phyloP scores from a whole-genome alignment of 805 yeast species.

The Schizosaccharomyces cryophilus region DNA sequence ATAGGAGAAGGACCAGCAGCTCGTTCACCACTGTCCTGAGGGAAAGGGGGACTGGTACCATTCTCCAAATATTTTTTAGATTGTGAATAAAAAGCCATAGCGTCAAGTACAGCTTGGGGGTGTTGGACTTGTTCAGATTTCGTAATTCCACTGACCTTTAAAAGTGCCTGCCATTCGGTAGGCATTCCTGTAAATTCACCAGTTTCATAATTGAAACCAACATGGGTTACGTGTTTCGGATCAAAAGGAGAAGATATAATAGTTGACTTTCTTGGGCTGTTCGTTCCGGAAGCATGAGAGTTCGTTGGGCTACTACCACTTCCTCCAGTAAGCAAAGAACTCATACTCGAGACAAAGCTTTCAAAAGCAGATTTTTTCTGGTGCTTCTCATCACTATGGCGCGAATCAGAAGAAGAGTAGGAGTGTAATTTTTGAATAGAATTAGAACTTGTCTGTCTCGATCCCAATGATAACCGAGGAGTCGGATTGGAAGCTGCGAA shows the following conservation, averaged over 20 bases:
- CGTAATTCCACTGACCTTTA: slow-evolving; percentile 57
- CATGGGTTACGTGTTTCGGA: slow-evolving; percentile 72
- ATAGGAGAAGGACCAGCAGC: background rate
- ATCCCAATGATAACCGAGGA: background rate
- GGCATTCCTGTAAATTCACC: slow-evolving; percentile 56
- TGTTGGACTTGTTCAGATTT: slow-evolving; percentile 55
- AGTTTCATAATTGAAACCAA: slow-evolving; percentile 47
- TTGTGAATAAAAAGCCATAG: slow-evolving; percentile 41
- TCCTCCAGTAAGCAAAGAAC: background rate
- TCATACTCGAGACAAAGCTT: background rate
- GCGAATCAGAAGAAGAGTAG: background rate
- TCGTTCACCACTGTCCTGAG: background rate
- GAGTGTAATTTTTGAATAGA: background rate
- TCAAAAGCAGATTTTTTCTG: background rate
- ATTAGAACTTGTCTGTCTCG: background rate
- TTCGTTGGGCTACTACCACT: background rate
- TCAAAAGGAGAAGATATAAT: slow-evolving; percentile 77
- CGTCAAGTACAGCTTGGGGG: slow-evolving; percentile 67
- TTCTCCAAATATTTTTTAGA: background rate
- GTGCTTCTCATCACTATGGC: background rate
- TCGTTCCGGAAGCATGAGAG: background rate
- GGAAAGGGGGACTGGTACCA: background rate
- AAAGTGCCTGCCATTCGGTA: slow-evolving; percentile 54
- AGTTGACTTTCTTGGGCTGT: background rate
- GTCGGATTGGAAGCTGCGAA: background rate